Conservation (phyloP, 2,329 filamentous ascomycete species). For the Lachnellula occidentalis region DNA sequence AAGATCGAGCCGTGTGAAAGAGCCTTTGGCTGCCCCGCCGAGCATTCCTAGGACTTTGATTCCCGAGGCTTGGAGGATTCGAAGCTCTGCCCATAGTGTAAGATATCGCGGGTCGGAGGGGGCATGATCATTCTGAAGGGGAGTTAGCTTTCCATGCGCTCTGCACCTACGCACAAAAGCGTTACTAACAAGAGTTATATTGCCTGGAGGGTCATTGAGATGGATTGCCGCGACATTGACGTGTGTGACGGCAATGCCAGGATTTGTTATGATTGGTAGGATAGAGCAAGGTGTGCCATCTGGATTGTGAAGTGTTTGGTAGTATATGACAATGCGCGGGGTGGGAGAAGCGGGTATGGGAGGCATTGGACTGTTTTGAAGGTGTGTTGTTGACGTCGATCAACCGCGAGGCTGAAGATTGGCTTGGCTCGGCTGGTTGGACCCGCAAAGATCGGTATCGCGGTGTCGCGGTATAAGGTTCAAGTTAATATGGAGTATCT, state of each 20-base stretch:
- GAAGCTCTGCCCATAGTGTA: slow-evolving; percentile 73
- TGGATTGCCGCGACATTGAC: slow-evolving; percentile 84
- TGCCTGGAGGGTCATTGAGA: slow-evolving; percentile 60
- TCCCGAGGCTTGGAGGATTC: slow-evolving; percentile 63
- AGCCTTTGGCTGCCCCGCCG: slow-evolving; percentile 76
- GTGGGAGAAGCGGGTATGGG: slow-evolving; percentile 23
- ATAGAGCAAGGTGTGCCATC: slow-evolving; percentile 52
- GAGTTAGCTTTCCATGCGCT: slow-evolving; percentile 19
- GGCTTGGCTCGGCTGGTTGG: too few species aligned
- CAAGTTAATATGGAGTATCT: too few species aligned
- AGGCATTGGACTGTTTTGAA: slow-evolving; percentile 22
- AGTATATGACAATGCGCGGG: slow-evolving; percentile 49
- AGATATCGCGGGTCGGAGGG: slow-evolving; percentile 63
- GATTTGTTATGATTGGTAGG: slow-evolving; percentile 42
- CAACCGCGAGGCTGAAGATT: not conserved
- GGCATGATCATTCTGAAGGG: slow-evolving; percentile 64
- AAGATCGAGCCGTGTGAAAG: slow-evolving; percentile 55
- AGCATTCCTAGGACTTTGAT: slow-evolving; percentile 83
- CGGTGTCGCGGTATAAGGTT: too few species aligned
- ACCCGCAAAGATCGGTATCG: too few species aligned
- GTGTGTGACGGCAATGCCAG: slow-evolving; percentile 65
- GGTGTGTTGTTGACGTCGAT: not conserved
- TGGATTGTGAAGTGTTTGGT: slow-evolving; percentile 57
- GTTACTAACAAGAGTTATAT: slow-evolving; percentile 40
- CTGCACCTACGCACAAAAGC: slow-evolving; percentile 60